These are phyloP conservation scores for Phytophthora cactorum DNA, from an alignment of 352 stramenopile genomes.

Conservation along the genomic window DNA sequence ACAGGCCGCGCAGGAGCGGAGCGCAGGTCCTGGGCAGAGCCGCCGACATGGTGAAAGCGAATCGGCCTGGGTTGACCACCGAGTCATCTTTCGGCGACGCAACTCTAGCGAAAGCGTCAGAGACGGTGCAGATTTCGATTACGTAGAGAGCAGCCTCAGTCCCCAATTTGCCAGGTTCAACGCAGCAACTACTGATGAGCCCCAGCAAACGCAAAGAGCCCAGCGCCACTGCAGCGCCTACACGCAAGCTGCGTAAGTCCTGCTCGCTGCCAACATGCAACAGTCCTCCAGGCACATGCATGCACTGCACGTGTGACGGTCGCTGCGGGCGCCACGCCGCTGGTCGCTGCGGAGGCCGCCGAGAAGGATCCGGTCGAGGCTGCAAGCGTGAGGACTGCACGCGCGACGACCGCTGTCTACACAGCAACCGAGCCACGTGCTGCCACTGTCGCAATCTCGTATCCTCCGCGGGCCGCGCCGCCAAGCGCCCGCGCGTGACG, in stretches of 20 bases:
- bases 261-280: slow-evolving; percentile 73
- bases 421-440: slow-evolving; percentile 78
- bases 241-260: slow-evolving; percentile 71
- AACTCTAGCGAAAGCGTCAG: slow-evolving; percentile 29
- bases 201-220: slow-evolving; percentile 25
- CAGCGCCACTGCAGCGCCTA: neutral
- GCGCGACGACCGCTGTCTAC: slow-evolving; percentile 66
- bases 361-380: slow-evolving; percentile 66
- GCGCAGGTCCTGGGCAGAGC: neutral
- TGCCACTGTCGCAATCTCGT: slow-evolving; percentile 85
- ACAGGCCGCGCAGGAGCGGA: slow-evolving; percentile 8
- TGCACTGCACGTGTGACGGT: slow-evolving; percentile 86
- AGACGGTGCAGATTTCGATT: slow-evolving; percentile 19
- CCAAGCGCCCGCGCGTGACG: slow-evolving; percentile 38
- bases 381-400: slow-evolving; percentile 71
- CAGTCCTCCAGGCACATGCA: slow-evolving; percentile 63
- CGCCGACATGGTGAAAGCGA: slow-evolving; percentile 8
- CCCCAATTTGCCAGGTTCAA: slow-evolving; percentile 22
- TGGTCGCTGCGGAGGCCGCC: slow-evolving; percentile 61
- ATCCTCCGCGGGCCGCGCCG: slow-evolving; percentile 51
- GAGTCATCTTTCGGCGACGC: slow-evolving; percentile 34
- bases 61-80: slow-evolving; percentile 13
- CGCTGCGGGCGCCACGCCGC: slow-evolving; percentile 62
- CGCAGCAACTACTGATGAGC: slow-evolving; percentile 1
- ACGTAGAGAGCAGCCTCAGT: slow-evolving; percentile 22